Conservation (phyloP, 768 basidiomycete genomes). For the Boletus sp. region DNA sequence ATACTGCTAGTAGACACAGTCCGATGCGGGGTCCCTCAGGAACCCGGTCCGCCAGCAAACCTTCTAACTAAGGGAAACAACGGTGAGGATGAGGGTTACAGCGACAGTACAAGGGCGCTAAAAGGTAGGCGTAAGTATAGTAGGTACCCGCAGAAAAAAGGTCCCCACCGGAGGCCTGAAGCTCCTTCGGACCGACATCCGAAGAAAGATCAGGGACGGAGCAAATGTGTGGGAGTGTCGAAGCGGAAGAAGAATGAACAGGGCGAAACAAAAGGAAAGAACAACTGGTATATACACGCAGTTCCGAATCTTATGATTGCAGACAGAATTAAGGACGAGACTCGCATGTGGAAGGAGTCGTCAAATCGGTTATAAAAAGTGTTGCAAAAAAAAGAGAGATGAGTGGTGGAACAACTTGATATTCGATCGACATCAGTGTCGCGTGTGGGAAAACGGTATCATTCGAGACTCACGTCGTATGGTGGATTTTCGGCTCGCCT, state of each 20-base stretch:
- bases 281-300: conserved; percentile 14
- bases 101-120: neutral
- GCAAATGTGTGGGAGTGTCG: neutral
- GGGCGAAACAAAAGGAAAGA: neutral
- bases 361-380: neutral
- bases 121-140: neutral
- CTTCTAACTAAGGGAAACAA: neutral
- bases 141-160: neutral
- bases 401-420: neutral
- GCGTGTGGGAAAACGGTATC: neutral
- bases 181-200: neutral
- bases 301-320: conserved; percentile 5
- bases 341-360: neutral
- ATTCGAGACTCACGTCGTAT: conserved; percentile 3
- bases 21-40: neutral
- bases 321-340: neutral
- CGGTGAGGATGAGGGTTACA: neutral
- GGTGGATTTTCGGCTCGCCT: neutral
- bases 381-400: neutral
- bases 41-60: conserved; percentile 10
- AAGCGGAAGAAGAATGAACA: neutral
- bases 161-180: neutral
- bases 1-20: neutral
- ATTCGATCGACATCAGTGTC: neutral
- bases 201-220: neutral